Evolutionary conservation across 495 filamentous ascomycete species (phyloP).

Genomic region (Echria macrotheca): DNA sequence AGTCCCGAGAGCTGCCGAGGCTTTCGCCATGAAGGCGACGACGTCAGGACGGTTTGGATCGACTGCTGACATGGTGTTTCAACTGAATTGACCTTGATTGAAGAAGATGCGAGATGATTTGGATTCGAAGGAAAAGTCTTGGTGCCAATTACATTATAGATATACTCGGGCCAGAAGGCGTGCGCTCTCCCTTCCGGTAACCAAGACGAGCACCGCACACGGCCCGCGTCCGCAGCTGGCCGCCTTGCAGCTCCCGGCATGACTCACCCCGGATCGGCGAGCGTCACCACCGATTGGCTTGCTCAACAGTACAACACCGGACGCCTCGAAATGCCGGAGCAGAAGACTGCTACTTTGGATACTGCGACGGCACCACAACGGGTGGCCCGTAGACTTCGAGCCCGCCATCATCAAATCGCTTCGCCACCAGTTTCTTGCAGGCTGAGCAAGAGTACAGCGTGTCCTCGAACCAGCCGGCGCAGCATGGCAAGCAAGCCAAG

Average conservation of each 20-base stretch:
- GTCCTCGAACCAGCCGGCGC: conserved; percentile 31
- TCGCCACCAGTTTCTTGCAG: conserved; percentile 26
- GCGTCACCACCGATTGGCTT: no score
- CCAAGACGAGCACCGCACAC: no score
- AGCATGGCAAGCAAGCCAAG: conserved; percentile 28
- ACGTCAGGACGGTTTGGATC: conserved; percentile 23
- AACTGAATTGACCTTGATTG: not conserved
- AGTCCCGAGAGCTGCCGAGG: conserved; percentile 18
- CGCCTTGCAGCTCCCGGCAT: no score
- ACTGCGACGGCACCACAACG: conserved; percentile 13
- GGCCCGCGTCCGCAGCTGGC: no score
- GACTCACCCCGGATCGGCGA: no score
- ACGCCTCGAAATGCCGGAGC: no score
- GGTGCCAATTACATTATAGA: no score
- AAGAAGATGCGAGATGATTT: not conserved
- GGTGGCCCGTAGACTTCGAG: conserved; percentile 18
- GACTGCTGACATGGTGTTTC: conserved; percentile 48
- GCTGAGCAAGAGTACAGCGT: conserved; percentile 22
- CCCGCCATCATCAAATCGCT: conserved; percentile 12
- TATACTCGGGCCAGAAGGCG: no score
- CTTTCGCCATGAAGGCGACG: conserved; percentile 24
- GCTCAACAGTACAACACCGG: no score
- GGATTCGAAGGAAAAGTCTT: no score
- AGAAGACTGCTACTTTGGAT: no score
- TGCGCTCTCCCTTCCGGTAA: no score